A percentile compares a stretch with the other conserved stretches of the same genome.
phyloP scores from a whole-genome alignment of 352 stramenopile species.

The Pythium myriotylum region DNA sequence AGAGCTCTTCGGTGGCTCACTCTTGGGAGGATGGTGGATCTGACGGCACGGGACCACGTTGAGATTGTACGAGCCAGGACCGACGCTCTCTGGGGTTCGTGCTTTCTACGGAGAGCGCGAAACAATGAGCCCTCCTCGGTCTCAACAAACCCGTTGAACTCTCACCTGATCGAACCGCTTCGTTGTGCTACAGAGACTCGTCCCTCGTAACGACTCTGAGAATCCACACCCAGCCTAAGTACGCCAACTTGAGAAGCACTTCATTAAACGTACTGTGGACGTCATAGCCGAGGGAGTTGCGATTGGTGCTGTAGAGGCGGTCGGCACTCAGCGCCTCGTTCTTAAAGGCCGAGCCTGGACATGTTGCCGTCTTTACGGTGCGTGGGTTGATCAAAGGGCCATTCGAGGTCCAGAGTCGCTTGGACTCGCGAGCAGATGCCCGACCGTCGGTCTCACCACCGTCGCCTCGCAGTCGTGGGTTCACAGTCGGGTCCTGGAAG shows the following conservation, averaged over 20 bases:
- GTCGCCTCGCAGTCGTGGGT: constrained; percentile 46
- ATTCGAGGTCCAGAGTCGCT: constrained; percentile 50
- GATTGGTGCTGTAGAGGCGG: constrained; percentile 68
- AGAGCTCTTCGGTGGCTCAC: constrained; percentile 12
- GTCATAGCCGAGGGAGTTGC: constrained; percentile 61
- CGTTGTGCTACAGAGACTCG: constrained; percentile 66
- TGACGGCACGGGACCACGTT: constrained; percentile 6
- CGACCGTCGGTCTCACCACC: constrained; percentile 36
- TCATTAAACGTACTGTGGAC: constrained; percentile 49
- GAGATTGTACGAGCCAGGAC: constrained; percentile 64
- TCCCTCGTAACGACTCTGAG: constrained; percentile 61
- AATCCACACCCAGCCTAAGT: background rate
- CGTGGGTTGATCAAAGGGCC: constrained; percentile 47
- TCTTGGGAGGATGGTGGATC: constrained; percentile 20
- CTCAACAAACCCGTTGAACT: background rate
- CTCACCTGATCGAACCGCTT: constrained; percentile 53
- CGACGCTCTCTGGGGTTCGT: constrained; percentile 45
- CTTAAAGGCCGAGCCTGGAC: constrained; percentile 62
- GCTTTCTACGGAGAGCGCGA: constrained; percentile 38
- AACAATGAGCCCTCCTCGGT: background rate
- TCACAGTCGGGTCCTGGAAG: constrained; percentile 57
- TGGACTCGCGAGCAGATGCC: constrained; percentile 44
- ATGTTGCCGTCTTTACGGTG: constrained; percentile 54
- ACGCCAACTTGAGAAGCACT: too few relatives aligned
- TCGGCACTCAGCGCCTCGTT: constrained; percentile 65